Percentiles rank a stretch among this genome's conserved stretches.
These are phyloP conservation scores for Kazachstania kunashirensis DNA, from an alignment of 805 yeast species.

Conservation along the genomic window DNA sequence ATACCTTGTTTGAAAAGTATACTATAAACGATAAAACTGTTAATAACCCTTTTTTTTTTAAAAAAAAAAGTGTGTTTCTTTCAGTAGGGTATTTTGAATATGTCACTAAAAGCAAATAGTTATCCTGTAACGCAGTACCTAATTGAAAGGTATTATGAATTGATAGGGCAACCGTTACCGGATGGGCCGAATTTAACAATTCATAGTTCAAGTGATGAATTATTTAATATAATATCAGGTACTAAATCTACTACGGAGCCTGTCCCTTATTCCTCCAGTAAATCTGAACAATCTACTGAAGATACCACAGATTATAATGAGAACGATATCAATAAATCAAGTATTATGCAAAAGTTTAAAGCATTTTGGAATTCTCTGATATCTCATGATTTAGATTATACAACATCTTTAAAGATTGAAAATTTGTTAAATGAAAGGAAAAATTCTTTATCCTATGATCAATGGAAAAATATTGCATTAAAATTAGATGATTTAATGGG, in stretches of 20 bases:
- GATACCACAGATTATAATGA: background rate
- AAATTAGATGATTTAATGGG: constrained; percentile 57
- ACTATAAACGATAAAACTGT: too few species aligned
- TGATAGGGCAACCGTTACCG: constrained; percentile 2
- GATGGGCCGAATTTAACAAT: constrained; percentile 3
- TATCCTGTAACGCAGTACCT: constrained; percentile 13
- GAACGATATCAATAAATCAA: too few species aligned
- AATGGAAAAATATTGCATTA: constrained; percentile 60
- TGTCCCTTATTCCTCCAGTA: too few species aligned
- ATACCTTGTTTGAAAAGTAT: too few species aligned
- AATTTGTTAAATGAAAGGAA: constrained; percentile 36
- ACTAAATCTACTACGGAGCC: background rate
- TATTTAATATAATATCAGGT: constrained; percentile 5
- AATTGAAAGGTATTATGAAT: constrained; percentile 10
- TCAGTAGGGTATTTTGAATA: too few species aligned
- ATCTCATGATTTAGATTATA: constrained; percentile 10
- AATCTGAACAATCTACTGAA: background rate
- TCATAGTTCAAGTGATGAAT: constrained; percentile 5
- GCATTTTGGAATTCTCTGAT: background rate
- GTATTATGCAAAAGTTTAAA: background rate
- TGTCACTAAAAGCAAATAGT: background rate
- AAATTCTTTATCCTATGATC: constrained; percentile 41
- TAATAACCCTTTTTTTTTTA: too few species aligned
- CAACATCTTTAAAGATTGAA: constrained; percentile 31
- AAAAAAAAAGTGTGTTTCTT: too few species aligned